Evolutionary conservation across 345 rosid genomes (phyloP).

Genomic region (Bruguiera parviflora): DNA sequence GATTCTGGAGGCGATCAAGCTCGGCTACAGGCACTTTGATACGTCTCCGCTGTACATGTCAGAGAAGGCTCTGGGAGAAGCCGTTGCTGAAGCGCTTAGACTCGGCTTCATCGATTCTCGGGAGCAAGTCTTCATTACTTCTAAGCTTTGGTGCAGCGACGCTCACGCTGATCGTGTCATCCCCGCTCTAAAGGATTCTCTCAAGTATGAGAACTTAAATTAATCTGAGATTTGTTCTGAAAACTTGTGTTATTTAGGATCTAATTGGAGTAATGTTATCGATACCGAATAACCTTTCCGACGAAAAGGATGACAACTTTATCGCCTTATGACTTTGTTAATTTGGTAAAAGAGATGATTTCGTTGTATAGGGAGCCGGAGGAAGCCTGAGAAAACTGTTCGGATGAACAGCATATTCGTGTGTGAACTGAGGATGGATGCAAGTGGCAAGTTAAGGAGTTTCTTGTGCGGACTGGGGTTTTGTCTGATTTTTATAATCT

Average conservation of each 20-base stretch:
- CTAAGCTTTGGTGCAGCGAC: slow-evolving; percentile 39
- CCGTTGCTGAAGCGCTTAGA: slow-evolving; percentile 34
- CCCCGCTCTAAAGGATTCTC: slow-evolving; percentile 27
- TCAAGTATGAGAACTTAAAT: slow-evolving; percentile 6
- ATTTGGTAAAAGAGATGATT: no score
- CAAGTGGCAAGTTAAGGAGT: no score
- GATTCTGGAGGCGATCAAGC: slow-evolving; percentile 29
- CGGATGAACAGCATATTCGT: no score
- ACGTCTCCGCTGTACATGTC: slow-evolving; percentile 29
- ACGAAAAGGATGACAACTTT: no score
- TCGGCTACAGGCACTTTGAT: slow-evolving; percentile 43
- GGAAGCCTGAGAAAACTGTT: no score
- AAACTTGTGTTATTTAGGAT: no score
- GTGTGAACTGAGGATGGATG: no score
- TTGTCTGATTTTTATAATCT: no score
- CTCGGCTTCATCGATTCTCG: slow-evolving; percentile 29
- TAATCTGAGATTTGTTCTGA: background rate
- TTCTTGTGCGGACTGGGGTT: no score
- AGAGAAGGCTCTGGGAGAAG: slow-evolving; percentile 37
- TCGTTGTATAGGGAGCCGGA: no score
- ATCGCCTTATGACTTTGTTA: no score
- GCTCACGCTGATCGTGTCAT: slow-evolving; percentile 26
- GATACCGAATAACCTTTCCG: no score
- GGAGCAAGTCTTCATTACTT: slow-evolving; percentile 39
- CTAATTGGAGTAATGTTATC: background rate